Conservation (phyloP, 2,329 filamentous ascomycete genomes). For the Pestalotiopsis sp. region DNA sequence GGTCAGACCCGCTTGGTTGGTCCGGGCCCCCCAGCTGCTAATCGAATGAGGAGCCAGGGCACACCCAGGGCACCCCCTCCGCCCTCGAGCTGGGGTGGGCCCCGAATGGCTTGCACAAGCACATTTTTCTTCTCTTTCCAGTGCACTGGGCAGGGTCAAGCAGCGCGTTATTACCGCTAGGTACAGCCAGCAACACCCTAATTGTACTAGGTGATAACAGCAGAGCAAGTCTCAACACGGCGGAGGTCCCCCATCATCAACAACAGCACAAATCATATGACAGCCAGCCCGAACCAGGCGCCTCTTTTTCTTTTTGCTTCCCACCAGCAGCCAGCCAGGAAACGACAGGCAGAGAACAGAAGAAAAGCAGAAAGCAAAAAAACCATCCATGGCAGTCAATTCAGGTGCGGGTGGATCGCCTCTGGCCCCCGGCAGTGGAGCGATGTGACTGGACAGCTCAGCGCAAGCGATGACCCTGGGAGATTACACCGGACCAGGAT, state of each 20-base stretch:
- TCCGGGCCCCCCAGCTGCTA: neutral
- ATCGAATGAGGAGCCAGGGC: slow-evolving; percentile 5
- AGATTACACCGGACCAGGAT: slow-evolving; percentile 29
- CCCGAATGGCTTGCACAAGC: neutral
- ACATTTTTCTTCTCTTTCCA: neutral
- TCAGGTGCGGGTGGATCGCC: slow-evolving; percentile 9
- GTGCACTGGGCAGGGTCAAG: neutral
- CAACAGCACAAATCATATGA: neutral
- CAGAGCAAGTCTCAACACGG: neutral
- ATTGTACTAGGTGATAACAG: too few species aligned
- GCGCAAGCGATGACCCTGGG: slow-evolving; percentile 26
- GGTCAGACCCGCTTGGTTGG: neutral
- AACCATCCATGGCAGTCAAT: neutral
- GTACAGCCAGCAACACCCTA: too few species aligned
- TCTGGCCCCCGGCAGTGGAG: slow-evolving; percentile 3
- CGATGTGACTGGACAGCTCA: slow-evolving; percentile 8
- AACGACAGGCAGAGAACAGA: neutral
- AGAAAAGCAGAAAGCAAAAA: neutral
- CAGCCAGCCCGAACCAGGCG: neutral
- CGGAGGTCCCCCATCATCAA: neutral
- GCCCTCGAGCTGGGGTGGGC: neutral
- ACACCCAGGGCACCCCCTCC: too few species aligned
- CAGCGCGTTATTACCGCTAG: neutral
- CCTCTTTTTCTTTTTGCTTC: neutral
- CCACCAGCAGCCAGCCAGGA: neutral